These are phyloP conservation scores for Pseudonitzschia multistriata DNA, from an alignment of 108 stramenopile species.

Conservation along the genomic window DNA sequence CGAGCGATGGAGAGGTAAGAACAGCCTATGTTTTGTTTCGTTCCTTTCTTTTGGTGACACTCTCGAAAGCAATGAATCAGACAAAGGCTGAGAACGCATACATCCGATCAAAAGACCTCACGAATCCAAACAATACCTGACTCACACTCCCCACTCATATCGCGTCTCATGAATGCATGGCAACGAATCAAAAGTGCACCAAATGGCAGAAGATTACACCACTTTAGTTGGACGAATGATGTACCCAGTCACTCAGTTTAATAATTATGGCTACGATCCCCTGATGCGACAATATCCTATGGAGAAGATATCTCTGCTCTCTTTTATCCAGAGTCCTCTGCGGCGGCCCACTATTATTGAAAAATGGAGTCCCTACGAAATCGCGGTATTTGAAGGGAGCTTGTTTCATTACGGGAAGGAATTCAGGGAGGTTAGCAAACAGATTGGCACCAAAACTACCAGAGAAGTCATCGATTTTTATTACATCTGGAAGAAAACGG, in stretches of 20 bases:
- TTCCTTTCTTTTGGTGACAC: neutral
- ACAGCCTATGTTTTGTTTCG: neutral
- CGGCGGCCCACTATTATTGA: conserved; percentile 81
- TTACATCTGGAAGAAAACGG: conserved; percentile 97
- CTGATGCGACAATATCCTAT: conserved; percentile 44
- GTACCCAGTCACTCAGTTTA: conserved; percentile 39
- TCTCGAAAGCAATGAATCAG: neutral
- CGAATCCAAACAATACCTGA: neutral
- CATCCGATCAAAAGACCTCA: neutral
- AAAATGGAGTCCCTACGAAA: conserved; percentile 86
- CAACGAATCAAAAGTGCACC: conserved; percentile 37
- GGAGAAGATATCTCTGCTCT: conserved; percentile 57
- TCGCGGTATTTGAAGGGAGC: conserved; percentile 82
- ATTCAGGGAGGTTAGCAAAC: conserved; percentile 65
- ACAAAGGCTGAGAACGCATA: neutral
- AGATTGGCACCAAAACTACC: conserved; percentile 76
- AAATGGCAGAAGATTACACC: conserved; percentile 75
- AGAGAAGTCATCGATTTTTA: conserved; percentile 95
- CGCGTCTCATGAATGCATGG: neutral
- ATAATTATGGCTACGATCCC: conserved; percentile 55
- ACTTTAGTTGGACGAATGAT: conserved; percentile 52
- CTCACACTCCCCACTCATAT: neutral
- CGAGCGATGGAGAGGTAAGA: conserved; percentile 19
- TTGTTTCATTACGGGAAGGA: conserved; percentile 80
- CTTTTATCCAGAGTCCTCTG: conserved; percentile 61